Conservation (phyloP, 768 basidiomycete genomes). For the Rhodosporidiobolus sp. region DNA sequence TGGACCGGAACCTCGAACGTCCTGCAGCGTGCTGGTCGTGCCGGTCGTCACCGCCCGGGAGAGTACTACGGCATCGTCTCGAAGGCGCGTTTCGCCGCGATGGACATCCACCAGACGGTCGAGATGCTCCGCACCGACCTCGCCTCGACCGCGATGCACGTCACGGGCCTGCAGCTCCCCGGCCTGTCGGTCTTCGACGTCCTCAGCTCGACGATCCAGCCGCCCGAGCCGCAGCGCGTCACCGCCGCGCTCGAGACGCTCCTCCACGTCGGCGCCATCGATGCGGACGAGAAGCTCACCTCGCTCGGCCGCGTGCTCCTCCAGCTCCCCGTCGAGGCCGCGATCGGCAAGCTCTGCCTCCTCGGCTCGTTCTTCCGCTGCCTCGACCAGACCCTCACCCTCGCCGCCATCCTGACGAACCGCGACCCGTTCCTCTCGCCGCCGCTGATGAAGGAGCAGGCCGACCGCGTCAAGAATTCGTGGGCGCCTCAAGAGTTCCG, state of each 20-base stretch:
- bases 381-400: constrained; percentile 61
- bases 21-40: constrained; percentile 86
- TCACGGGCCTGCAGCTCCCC: constrained; percentile 87
- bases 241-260: constrained; percentile 73
- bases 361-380: constrained; percentile 92
- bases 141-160: constrained; percentile 70
- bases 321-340: constrained; percentile 82
- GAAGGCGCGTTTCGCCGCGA: constrained; percentile 57
- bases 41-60: constrained; percentile 83
- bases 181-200: constrained; percentile 83
- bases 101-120: constrained; percentile 79
- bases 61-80: constrained; percentile 85
- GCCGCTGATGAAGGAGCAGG: constrained; percentile 62
- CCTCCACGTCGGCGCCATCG: constrained; percentile 81
- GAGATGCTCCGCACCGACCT: constrained; percentile 62
- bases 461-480: constrained; percentile 66
- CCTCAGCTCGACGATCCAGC: constrained; percentile 77
- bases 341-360: constrained; percentile 81
- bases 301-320: constrained; percentile 83
- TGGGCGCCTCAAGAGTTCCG: constrained; percentile 72
- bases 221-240: constrained; percentile 74
- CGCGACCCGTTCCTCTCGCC: constrained; percentile 89
- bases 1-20: constrained; percentile 89
- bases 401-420: constrained; percentile 85
- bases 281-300: constrained; percentile 69